A percentile compares a stretch with the other conserved stretches of the same genome.
phyloP scores from a whole-genome alignment of 208 protist genomes.

The Balamuthia mandrillaris region DNA sequence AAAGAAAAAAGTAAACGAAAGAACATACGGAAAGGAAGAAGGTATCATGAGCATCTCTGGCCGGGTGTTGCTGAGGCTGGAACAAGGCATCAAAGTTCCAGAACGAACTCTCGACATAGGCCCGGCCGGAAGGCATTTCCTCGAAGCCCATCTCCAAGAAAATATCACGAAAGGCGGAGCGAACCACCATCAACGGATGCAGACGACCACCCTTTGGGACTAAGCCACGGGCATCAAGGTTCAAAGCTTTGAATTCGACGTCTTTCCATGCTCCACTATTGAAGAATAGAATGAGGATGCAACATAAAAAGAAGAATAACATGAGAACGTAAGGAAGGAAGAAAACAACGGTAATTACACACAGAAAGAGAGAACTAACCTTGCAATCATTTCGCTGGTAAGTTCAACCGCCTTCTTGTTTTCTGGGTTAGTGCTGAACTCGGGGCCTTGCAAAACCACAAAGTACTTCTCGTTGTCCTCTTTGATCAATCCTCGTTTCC shows the following conservation, averaged over 20 bases:
- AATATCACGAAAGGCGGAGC: slow-evolving; percentile 96
- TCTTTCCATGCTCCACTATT: slow-evolving; percentile 86
- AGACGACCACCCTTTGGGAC: slow-evolving; percentile 84
- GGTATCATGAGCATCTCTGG: slow-evolving; percentile 99
- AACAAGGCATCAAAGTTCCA: slow-evolving; percentile 99
- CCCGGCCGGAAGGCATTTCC: slow-evolving; percentile 99
- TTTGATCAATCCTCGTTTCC: slow-evolving; percentile 78
- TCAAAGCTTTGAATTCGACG: slow-evolving; percentile 93
- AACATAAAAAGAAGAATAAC: neutral
- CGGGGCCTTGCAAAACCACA: slow-evolving; percentile 67
- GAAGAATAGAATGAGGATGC: too few species aligned
- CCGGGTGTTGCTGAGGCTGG: slow-evolving; percentile 99
- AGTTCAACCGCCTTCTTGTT: slow-evolving; percentile 71
- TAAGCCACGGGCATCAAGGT: slow-evolving; percentile 86
- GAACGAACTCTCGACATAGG: slow-evolving; percentile 98
- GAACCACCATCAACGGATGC: slow-evolving; percentile 98
- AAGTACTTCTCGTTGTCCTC: slow-evolving; percentile 80
- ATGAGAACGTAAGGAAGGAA: neutral
- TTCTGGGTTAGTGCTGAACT: slow-evolving; percentile 21
- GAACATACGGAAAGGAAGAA: slow-evolving; percentile 99
- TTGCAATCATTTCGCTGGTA: slow-evolving; percentile 87
- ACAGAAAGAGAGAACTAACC: neutral
- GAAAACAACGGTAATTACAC: neutral
- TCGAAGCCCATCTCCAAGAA: slow-evolving; percentile 98
- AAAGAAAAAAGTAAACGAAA: too few species aligned